Percentiles rank a stretch among this genome's conserved stretches.
These are phyloP conservation scores for Ceratocystis lukuohia DNA, from an alignment of 2,329 filamentous ascomycete species.

Conservation along the genomic window DNA sequence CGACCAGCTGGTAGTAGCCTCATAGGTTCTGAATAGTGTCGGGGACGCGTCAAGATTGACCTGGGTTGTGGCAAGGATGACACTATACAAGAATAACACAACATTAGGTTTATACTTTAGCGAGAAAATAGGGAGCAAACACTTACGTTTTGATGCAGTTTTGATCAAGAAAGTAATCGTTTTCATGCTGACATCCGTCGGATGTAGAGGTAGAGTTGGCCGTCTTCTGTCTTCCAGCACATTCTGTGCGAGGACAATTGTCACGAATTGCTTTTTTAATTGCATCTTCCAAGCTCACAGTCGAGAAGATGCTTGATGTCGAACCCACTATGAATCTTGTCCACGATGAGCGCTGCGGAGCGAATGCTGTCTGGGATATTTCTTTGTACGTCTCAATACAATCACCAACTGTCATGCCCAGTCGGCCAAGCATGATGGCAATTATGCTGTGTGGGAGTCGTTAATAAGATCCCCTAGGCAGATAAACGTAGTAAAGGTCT, in stretches of 20 bases:
- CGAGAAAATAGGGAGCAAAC: no score
- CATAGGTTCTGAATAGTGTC: conserved; percentile 24
- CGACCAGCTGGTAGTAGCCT: conserved; percentile 20
- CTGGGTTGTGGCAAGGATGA: not conserved
- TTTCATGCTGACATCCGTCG: not conserved
- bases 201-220: not conserved
- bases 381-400: not conserved
- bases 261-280: not conserved
- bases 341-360: not conserved
- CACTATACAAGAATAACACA: not conserved
- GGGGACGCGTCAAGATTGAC: conserved; percentile 15
- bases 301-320: not conserved
- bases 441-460: not conserved
- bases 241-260: not conserved
- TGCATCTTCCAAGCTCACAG: not conserved
- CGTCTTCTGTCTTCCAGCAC: not conserved
- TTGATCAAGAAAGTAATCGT: not conserved
- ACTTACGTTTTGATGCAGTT: not conserved
- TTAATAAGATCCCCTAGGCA: not conserved
- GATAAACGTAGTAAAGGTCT: not conserved
- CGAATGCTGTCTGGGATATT: not conserved
- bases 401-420: not conserved
- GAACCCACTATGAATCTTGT: fast-evolving
- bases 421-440: not conserved
- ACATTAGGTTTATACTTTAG: not conserved